Evolutionary conservation across 495 filamentous ascomycete species (phyloP).

Genomic region (Letharia columbiana): DNA sequence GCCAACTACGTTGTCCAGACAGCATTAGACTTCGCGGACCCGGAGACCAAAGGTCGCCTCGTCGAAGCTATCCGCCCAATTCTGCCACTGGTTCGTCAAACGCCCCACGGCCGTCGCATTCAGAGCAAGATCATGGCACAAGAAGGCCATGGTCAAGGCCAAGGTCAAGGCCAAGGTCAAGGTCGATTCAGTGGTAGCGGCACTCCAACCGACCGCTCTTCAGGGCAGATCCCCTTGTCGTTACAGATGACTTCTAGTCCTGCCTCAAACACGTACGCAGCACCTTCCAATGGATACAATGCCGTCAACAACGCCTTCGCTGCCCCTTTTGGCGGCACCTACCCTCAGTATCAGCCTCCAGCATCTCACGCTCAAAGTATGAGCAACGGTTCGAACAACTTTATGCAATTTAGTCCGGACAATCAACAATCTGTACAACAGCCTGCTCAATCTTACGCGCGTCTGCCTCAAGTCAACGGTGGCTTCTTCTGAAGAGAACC

Average conservation of each 20-base stretch:
- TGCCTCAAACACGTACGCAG: conserved; percentile 11
- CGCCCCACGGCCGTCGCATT: conserved; percentile 89
- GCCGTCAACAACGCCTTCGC: conserved; percentile 18
- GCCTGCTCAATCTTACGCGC: conserved; percentile 21
- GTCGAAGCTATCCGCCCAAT: conserved; percentile 77
- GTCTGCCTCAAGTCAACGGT: conserved; percentile 25
- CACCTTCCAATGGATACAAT: conserved; percentile 19
- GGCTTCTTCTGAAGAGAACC: conserved; percentile 21
- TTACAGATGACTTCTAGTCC: conserved; percentile 21
- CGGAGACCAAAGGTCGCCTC: conserved; percentile 58
- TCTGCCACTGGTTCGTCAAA: conserved; percentile 71
- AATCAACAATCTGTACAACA: conserved; percentile 23
- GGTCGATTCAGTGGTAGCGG: conserved; percentile 24
- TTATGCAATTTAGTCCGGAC: conserved; percentile 19
- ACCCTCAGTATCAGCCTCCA: conserved; percentile 15
- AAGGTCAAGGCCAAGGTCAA: conserved; percentile 26
- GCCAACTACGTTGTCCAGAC: conserved; percentile 98
- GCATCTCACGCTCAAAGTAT: conserved; percentile 20
- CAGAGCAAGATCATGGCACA: conserved; percentile 64
- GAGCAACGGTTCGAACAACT: conserved; percentile 22
- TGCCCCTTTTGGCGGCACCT: conserved; percentile 15
- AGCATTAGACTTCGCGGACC: conserved; percentile 76
- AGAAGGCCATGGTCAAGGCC: conserved; percentile 34
- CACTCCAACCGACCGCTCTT: conserved; percentile 25
- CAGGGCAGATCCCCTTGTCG: conserved; percentile 24